Evolutionary conservation across 176 grass and related monocot genomes (phyloP).

Genomic region (Ampelocalamus luodianensis): DNA sequence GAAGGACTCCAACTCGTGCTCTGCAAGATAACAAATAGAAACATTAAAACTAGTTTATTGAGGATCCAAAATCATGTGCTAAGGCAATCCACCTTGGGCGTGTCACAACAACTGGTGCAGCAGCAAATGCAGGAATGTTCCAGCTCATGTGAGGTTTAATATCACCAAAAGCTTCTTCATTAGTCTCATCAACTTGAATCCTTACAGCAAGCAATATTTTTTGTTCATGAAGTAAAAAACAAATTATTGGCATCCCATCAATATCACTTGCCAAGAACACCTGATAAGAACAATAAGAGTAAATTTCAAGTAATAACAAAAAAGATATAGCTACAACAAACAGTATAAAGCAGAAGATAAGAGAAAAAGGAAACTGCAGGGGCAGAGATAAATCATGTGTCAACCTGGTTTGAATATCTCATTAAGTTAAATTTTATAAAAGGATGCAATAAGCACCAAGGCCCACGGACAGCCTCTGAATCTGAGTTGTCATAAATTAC

Average conservation of each 20-base stretch:
- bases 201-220: conserved; percentile 81
- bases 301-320: conserved; percentile 37
- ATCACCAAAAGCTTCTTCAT: conserved; percentile 62
- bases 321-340: conserved; percentile 16
- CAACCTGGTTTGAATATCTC: background rate
- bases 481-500: conserved; percentile 1
- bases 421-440: background rate
- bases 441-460: background rate
- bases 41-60: conserved; percentile 27
- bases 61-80: conserved; percentile 43
- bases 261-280: conserved; percentile 94
- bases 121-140: conserved; percentile 89
- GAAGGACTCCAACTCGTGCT: conserved; percentile 65
- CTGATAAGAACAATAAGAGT: conserved; percentile 51
- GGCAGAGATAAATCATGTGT: conserved; percentile 22
- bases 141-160: conserved; percentile 82
- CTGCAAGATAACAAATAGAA: conserved; percentile 58
- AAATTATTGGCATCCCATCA: conserved; percentile 80
- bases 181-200: conserved; percentile 66
- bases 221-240: conserved; percentile 82
- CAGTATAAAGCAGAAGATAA: conserved; percentile 1
- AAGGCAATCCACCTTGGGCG: conserved; percentile 82
- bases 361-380: conserved; percentile 12
- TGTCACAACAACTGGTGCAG: conserved; percentile 75
- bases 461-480: background rate